Base-by-base conservation (phyloP, 1,139 yeast genomes). In the Dujonia santamariae region DNA sequence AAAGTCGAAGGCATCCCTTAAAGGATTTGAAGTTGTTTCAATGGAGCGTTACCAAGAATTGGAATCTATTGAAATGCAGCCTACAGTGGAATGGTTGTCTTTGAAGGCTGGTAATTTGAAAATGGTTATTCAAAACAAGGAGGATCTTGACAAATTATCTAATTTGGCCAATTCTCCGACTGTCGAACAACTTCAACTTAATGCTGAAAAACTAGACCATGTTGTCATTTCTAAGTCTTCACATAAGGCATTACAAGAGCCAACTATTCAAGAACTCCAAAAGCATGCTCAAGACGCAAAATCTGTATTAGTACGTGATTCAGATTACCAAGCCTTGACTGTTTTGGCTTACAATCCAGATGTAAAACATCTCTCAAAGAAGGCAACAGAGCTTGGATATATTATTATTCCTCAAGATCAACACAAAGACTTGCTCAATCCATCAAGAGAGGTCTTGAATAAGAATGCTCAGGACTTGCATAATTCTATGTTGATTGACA, bases 341-440 rank as follows among this genome's bases (percentile, higher is more conserved):
- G 11, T 7, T 11, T 16, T 11, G 8, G 30, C 15, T 6, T 15
- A 27, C 20, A 14, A 27, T 17, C 40, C 39, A 16, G 22, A 31
- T n/a, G 26, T 32, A 7, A 36, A 34, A n/a, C 28, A 33, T 7
- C n/a, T 35, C 4, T 13, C 14, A 3, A 20, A 31, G 13, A 32
- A 31, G 21, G 38, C 31, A 19, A 23, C 12, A 11, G 13, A n/a
- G 4, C 35, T 24, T 17, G 28, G 17, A 9, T 36, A 35, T 26
- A 20, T 47, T 6, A 40, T 72, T 3, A 28, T 72, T 31, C 36
- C 50, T 2, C 44, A 37, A 3, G 43, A 44, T 7, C 63, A 59
- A 7, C 56, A 47, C 21, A 37, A 40, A 4, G 30, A 19, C 2
- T 27, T 51, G 37, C 34, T 40, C 24, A 22, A 37, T 3, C 59